A percentile compares a stretch with the other conserved stretches of the same genome.
Evolutionary conservation across 2,329 filamentous ascomycete genomes (phyloP).

Genomic region (Claviceps humidiphila): DNA sequence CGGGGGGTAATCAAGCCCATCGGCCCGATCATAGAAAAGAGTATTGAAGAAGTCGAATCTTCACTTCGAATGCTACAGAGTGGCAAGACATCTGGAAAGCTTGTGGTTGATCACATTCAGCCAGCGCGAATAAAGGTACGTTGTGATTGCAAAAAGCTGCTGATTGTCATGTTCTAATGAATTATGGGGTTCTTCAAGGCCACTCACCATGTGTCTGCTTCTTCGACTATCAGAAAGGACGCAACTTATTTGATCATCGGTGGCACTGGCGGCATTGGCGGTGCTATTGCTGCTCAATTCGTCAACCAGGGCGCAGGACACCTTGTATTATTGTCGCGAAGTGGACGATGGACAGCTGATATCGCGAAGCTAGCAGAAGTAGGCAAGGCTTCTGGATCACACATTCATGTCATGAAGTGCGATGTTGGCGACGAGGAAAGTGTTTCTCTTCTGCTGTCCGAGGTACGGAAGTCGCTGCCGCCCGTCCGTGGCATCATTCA

Average conservation of each 20-base stretch:
- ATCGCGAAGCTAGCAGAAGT: constrained; percentile 28
- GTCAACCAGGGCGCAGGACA: constrained; percentile 32
- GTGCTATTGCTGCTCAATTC: constrained; percentile 36
- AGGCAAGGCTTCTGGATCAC: constrained; percentile 22
- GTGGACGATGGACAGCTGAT: constrained; percentile 26
- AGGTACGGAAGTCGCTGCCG: constrained; percentile 14
- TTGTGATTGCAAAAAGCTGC: not conserved
- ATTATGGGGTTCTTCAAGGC: constrained; percentile 3
- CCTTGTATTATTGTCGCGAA: constrained; percentile 35
- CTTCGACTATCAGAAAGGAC: constrained; percentile 20
- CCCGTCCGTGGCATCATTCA: constrained; percentile 33
- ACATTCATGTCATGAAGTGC: constrained; percentile 32
- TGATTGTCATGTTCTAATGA: not conserved
- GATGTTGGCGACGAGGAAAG: constrained; percentile 29
- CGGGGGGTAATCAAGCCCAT: constrained; percentile 22
- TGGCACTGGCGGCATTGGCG: constrained; percentile 36
- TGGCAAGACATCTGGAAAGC: constrained; percentile 26
- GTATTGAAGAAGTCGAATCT: constrained; percentile 24
- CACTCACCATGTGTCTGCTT: constrained; percentile 9
- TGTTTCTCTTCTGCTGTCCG: constrained; percentile 15
- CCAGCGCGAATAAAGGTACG: constrained; percentile 27
- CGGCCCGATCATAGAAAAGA: constrained; percentile 21
- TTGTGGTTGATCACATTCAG: constrained; percentile 28
- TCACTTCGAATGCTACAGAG: constrained; percentile 24
- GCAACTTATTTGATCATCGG: constrained; percentile 38